phyloP scores from a whole-genome alignment of 2,329 filamentous ascomycete genomes.

The Hymenoscyphus fructigenus region DNA sequence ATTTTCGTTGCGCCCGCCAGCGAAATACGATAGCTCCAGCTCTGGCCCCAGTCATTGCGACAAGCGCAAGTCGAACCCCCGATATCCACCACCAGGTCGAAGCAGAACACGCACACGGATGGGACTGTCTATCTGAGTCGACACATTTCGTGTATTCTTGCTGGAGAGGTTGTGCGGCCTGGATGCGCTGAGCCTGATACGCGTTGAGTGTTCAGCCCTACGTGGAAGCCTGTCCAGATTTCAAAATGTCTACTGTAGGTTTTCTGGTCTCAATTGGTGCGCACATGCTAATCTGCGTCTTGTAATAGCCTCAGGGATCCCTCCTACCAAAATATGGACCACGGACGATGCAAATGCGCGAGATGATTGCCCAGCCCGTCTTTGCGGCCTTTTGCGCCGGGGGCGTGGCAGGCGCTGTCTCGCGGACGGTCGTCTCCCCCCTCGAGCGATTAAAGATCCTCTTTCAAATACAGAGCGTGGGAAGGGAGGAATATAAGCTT shows the following conservation, averaged over 20 bases:
- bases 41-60: slow-evolving; percentile 6
- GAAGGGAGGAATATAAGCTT: slow-evolving; percentile 89
- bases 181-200: slow-evolving; percentile 24
- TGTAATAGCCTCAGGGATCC: background rate
- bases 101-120: slow-evolving; percentile 16
- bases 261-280: slow-evolving; percentile 3
- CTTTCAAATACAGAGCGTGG: slow-evolving; percentile 92
- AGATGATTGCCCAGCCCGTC: slow-evolving; percentile 74
- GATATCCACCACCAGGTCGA: background rate
- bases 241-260: slow-evolving; percentile 36
- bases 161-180: slow-evolving; percentile 17
- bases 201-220: slow-evolving; percentile 12
- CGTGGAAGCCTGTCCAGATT: slow-evolving; percentile 17
- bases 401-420: slow-evolving; percentile 94
- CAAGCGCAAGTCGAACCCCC: background rate
- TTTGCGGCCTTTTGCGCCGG: slow-evolving; percentile 91
- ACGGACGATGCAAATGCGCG: slow-evolving; percentile 37
- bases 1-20: background rate
- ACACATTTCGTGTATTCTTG: slow-evolving; percentile 19
- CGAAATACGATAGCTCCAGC: slow-evolving; percentile 3
- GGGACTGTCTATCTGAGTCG: slow-evolving; percentile 19
- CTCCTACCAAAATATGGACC: slow-evolving; percentile 33
- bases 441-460: slow-evolving; percentile 95
- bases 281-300: slow-evolving; percentile 13
- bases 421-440: slow-evolving; percentile 92